Conservation (phyloP, 2,329 filamentous ascomycete genomes). For the Alternaria arbusti region DNA sequence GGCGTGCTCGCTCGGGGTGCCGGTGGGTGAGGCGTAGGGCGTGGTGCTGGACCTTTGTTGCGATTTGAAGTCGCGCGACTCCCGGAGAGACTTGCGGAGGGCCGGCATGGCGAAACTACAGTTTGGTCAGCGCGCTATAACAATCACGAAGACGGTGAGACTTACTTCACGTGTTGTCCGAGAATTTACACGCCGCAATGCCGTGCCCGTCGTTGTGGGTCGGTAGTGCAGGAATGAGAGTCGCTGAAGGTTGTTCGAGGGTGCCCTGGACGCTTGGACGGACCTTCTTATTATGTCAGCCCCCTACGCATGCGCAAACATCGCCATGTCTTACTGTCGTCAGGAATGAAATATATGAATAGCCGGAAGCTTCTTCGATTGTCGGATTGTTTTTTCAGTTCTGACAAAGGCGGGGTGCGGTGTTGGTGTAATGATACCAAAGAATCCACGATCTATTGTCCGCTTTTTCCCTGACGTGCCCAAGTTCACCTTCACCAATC, state of each 20-base stretch:
- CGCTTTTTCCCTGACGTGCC: slow-evolving; percentile 10
- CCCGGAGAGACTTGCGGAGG: slow-evolving; percentile 45
- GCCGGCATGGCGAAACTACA: slow-evolving; percentile 47
- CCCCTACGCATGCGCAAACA: slow-evolving; percentile 20
- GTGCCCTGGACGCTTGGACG: slow-evolving; percentile 23
- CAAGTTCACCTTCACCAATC: slow-evolving; percentile 8
- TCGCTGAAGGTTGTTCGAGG: slow-evolving; percentile 30
- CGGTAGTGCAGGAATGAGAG: slow-evolving; percentile 32
- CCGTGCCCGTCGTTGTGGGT: slow-evolving; percentile 38
- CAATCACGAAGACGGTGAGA: slow-evolving; percentile 17
- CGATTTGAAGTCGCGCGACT: slow-evolving; percentile 26
- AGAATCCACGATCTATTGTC: not conserved
- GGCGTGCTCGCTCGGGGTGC: slow-evolving; percentile 35
- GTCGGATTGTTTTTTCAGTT: not conserved
- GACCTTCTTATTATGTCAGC: slow-evolving; percentile 25
- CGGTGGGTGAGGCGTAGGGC: slow-evolving; percentile 40
- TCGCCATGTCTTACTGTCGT: slow-evolving; percentile 6
- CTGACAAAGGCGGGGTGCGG: not conserved
- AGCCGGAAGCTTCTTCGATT: not conserved
- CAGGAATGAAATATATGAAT: not conserved
- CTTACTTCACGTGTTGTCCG: slow-evolving; percentile 43
- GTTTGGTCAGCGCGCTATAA: slow-evolving; percentile 40
- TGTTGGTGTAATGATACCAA: not conserved
- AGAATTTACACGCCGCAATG: slow-evolving; percentile 31
- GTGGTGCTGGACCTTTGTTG: slow-evolving; percentile 44